Conservation (phyloP, 192 early-diverging fungal genomes). For the Gamsiella multidivaricata region DNA sequence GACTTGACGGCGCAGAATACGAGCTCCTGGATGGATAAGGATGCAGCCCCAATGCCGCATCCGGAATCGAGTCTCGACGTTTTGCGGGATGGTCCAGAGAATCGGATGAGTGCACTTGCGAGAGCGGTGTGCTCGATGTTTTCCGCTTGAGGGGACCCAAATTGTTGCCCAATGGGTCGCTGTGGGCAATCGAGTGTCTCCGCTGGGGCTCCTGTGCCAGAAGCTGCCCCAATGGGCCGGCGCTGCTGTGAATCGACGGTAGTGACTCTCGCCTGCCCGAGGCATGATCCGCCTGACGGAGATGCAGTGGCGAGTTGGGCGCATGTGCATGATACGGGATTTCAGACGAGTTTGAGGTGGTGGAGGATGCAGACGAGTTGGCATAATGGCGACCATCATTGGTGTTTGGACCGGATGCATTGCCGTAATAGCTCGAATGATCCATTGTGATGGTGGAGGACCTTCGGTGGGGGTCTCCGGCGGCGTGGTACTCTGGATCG, state of each 20-base stretch:
- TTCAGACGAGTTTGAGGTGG: slow-evolving; percentile 1
- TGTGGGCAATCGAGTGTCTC: slow-evolving; percentile 40
- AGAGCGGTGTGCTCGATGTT: slow-evolving; percentile 33
- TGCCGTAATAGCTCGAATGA: not conserved
- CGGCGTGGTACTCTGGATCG: slow-evolving; percentile 22
- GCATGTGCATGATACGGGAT: not conserved
- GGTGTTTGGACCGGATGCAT: not conserved
- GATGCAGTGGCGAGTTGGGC: slow-evolving; percentile 16
- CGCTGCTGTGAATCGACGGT: slow-evolving; percentile 44
- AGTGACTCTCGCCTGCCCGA: slow-evolving; percentile 39
- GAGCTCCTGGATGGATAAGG: slow-evolving; percentile 53
- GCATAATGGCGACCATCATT: slow-evolving; percentile 12
- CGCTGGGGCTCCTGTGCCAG: slow-evolving; percentile 39
- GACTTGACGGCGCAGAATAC: slow-evolving; percentile 58
- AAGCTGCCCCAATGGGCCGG: slow-evolving; percentile 43
- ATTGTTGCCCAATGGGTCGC: not conserved
- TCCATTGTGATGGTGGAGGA: slow-evolving; percentile 15
- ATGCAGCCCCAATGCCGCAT: slow-evolving; percentile 34
- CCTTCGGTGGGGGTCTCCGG: slow-evolving; percentile 22
- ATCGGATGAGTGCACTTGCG: slow-evolving; percentile 26
- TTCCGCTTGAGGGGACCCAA: slow-evolving; percentile 37
- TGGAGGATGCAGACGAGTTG: slow-evolving; percentile 10
- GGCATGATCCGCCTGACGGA: slow-evolving; percentile 19
- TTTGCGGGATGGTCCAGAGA: slow-evolving; percentile 44
- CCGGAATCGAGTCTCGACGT: slow-evolving; percentile 57